Conservation (phyloP, 257 asterid genomes). For the Solanum piurae region DNA sequence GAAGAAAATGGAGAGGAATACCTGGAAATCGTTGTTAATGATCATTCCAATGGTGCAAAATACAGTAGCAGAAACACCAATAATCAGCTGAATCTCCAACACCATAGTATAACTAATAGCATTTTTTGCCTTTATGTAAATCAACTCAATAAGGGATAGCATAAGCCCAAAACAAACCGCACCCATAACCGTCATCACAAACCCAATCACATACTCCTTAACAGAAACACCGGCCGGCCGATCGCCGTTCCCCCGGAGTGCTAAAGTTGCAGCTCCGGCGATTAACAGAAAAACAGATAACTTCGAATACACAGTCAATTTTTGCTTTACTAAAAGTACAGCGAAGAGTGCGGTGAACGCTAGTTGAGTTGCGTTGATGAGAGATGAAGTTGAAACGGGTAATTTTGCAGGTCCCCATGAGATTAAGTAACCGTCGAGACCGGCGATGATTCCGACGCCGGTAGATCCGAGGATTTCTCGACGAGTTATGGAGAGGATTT, state of each 20-base stretch:
- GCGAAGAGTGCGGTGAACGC: conserved; percentile 8
- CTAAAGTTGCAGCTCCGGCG: conserved; percentile 2
- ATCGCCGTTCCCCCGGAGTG: background rate
- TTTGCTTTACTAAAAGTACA: conserved; percentile 1
- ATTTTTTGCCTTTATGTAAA: conserved; percentile 7
- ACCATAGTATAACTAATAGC: conserved; percentile 11
- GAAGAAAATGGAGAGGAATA: background rate
- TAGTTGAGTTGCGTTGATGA: background rate
- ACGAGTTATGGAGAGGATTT: background rate
- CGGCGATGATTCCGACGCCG: background rate
- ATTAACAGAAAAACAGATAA: background rate
- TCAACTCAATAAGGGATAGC: conserved; percentile 11
- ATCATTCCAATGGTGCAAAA: conserved; percentile 17
- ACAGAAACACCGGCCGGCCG: background rate
- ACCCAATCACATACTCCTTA: conserved; percentile 8
- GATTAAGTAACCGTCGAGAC: background rate
- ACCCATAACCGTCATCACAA: conserved; percentile 13
- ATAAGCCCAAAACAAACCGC: conserved; percentile 16
- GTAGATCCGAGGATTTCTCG: conserved; percentile 1
- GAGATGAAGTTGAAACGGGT: conserved; percentile 7
- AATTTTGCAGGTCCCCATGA: background rate
- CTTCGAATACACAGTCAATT: background rate
- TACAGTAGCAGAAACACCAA: conserved; percentile 11
- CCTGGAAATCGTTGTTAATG: conserved; percentile 1
- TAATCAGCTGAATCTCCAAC: conserved; percentile 16